phyloP scores from a whole-genome alignment of 495 filamentous ascomycete species.

The Penicillium macrosclerotiorum region DNA sequence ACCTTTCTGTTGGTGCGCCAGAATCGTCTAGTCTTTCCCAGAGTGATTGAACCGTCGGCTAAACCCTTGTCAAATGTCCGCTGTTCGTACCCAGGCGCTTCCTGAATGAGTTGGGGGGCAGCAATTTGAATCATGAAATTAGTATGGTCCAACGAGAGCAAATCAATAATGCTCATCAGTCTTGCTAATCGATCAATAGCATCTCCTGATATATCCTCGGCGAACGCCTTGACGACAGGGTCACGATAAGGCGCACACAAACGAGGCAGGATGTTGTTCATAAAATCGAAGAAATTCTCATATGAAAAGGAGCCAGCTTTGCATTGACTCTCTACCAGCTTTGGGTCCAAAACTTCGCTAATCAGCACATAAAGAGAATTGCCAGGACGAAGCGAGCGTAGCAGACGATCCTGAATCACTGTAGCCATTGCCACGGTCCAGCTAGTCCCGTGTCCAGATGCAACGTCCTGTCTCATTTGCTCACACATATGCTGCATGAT shows the following conservation, averaged over 20 bases:
- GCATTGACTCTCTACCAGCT: conserved; percentile 73
- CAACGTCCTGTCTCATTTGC: conserved; percentile 72
- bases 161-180: conserved; percentile 81
- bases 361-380: conserved; percentile 82
- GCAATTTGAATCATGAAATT: conserved; percentile 86
- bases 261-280: conserved; percentile 83
- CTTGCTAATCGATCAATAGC: conserved; percentile 82
- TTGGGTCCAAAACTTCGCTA: conserved; percentile 78
- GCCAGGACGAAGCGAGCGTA: conserved; percentile 74
- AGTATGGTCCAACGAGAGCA: conserved; percentile 90
- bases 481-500: conserved; percentile 66
- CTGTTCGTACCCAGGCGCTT: conserved; percentile 78
- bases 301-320: conserved; percentile 85
- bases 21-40: conserved; percentile 62
- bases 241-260: conserved; percentile 93
- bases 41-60: conserved; percentile 56
- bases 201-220: conserved; percentile 71
- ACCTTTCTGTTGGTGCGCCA: conserved; percentile 70
- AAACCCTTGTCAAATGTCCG: conserved; percentile 71
- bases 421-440: conserved; percentile 86
- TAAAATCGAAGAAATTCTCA: conserved; percentile 87
- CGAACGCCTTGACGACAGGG: conserved; percentile 73
- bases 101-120: conserved; percentile 76
- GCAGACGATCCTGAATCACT: conserved; percentile 76
- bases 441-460: conserved; percentile 63